Percentiles rank a stretch among this genome's conserved stretches.
phyloP scores from a whole-genome alignment of 257 asterid genomes.

The Salvia rosmarinus region DNA sequence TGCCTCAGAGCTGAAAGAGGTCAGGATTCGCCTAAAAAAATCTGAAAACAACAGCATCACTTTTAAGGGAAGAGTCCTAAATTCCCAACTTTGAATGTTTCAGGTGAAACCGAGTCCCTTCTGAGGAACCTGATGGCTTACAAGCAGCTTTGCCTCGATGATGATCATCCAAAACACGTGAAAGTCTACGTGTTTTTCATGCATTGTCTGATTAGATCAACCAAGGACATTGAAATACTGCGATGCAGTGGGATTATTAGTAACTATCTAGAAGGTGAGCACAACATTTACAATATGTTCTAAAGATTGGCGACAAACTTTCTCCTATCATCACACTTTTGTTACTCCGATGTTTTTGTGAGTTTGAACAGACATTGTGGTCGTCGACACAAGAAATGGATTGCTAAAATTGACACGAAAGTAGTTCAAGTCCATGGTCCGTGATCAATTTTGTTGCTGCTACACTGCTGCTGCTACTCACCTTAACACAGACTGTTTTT shows the following conservation, averaged over 20 bases:
- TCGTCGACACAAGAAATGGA: background rate
- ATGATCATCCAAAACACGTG: background rate
- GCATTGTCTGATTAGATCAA: conserved; percentile 41
- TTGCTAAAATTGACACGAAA: background rate
- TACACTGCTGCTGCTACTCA: background rate
- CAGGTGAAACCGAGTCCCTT: conserved; percentile 34
- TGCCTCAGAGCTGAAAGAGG: conserved; percentile 28
- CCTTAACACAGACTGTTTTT: background rate
- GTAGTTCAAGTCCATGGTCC: background rate
- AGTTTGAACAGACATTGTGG: background rate
- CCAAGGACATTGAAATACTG: conserved; percentile 38
- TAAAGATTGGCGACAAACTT: background rate
- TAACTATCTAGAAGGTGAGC: conserved; percentile 38
- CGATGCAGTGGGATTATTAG: conserved; percentile 5
- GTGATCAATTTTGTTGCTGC: background rate
- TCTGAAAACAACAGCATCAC: background rate
- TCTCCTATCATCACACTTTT: background rate
- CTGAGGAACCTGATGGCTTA: conserved; percentile 37
- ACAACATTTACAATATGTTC: background rate
- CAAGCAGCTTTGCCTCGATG: conserved; percentile 27
- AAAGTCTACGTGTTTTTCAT: conserved; percentile 36
- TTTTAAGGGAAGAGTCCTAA: background rate
- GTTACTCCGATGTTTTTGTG: background rate
- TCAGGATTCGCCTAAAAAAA: conserved; percentile 15
- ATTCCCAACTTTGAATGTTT: conserved; percentile 3